A percentile compares a stretch with the other conserved stretches of the same genome.
Evolutionary conservation across 345 rosid species (phyloP).

Genomic region (Tarenaya hassleriana): DNA sequence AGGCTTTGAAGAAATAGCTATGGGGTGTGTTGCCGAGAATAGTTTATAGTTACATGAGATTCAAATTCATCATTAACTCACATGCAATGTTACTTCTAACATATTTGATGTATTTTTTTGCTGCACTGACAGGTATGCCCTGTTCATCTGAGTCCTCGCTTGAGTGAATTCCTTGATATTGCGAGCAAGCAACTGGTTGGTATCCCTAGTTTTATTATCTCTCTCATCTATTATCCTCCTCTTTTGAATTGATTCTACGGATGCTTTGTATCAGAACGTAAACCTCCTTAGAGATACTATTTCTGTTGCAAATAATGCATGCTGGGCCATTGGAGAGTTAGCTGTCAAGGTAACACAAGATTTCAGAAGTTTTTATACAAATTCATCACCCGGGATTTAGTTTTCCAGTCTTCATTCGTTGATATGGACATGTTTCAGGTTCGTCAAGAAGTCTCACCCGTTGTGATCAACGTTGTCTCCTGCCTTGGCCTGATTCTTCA

Average conservation of each 20-base stretch:
- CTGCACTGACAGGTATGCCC: conserved; percentile 47
- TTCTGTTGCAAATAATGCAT: conserved; percentile 95
- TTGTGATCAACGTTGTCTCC: conserved; percentile 64
- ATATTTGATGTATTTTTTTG: conserved; percentile 18
- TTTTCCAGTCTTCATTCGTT: no score
- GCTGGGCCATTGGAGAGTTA: conserved; percentile 98
- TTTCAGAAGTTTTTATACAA: neutral
- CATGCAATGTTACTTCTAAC: no score
- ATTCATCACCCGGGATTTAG: no score
- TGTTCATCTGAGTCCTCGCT: conserved; percentile 53
- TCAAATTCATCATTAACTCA: neutral
- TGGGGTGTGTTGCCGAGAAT: neutral
- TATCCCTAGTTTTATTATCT: conserved; percentile 20
- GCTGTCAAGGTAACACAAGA: conserved; percentile 67
- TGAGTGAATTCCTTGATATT: conserved; percentile 54
- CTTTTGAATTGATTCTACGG: conserved; percentile 19
- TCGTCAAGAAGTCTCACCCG: conserved; percentile 78
- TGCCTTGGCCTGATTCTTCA: conserved; percentile 75
- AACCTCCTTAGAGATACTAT: conserved; percentile 56
- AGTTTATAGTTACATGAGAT: conserved; percentile 7
- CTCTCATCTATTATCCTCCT: conserved; percentile 2
- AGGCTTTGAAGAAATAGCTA: neutral
- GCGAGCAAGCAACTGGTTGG: conserved; percentile 85
- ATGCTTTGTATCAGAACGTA: conserved; percentile 45
- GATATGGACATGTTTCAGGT: conserved; percentile 43